Evolutionary conservation across 2,329 filamentous ascomycete species (phyloP).

Genomic region (Drechslerella dactyloides): DNA sequence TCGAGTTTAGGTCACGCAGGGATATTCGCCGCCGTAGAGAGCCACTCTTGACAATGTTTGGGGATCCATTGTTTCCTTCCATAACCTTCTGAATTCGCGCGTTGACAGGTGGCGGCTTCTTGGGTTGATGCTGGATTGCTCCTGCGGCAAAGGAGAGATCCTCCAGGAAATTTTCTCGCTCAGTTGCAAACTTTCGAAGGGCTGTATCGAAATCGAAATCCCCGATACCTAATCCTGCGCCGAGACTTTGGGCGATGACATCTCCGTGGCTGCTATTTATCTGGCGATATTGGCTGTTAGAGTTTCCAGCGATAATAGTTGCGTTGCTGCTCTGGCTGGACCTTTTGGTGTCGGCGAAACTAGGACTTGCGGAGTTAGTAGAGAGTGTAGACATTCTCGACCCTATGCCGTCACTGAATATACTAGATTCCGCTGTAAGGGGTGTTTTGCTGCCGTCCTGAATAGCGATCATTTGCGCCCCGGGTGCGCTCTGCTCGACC

Average conservation of each 20-base stretch:
- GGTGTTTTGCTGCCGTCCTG: conserved; percentile 34
- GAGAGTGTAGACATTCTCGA: conserved; percentile 47
- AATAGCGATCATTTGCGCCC: not conserved
- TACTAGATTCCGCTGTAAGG: conserved; percentile 8
- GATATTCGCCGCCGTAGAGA: conserved; percentile 85
- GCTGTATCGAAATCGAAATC: conserved; percentile 95
- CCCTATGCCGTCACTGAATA: conserved; percentile 14
- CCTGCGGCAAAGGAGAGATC: conserved; percentile 89
- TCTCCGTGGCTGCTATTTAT: conserved; percentile 19
- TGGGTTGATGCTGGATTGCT: conserved; percentile 72
- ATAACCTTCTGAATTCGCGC: conserved; percentile 82
- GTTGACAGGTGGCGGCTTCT: conserved; percentile 65
- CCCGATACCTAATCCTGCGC: conserved; percentile 59
- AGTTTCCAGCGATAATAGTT: conserved; percentile 35
- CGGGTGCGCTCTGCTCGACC: conserved; percentile 18
- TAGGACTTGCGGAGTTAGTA: conserved; percentile 40
- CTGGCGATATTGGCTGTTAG: conserved; percentile 25
- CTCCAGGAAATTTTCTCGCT: conserved; percentile 89
- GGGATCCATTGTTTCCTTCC: conserved; percentile 68
- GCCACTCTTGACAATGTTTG: conserved; percentile 55
- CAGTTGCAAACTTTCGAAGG: conserved; percentile 90
- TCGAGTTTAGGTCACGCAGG: conserved; percentile 91
- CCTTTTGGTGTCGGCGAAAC: conserved; percentile 46
- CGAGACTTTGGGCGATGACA: conserved; percentile 56
- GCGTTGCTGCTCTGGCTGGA: conserved; percentile 46